Percentiles rank a stretch among this genome's conserved stretches.
Evolutionary conservation across 2,329 filamentous ascomycete species (phyloP).

Genomic region (Pyrenophora seminiperda): DNA sequence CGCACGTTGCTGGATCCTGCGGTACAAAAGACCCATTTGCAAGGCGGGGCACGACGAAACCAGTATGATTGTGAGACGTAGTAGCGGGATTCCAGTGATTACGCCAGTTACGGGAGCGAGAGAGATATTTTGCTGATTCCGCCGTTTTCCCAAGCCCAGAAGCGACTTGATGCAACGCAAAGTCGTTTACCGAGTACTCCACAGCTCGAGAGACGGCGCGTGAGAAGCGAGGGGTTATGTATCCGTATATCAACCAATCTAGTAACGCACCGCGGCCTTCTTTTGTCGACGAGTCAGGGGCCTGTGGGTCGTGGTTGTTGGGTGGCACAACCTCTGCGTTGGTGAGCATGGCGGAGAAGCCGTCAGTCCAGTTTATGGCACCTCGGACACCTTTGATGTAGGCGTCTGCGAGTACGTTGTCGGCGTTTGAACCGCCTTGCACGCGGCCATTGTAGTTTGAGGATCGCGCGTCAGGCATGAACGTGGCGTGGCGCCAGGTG

Average conservation of each 20-base stretch:
- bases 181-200: slow-evolving; percentile 73
- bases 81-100: slow-evolving; percentile 71
- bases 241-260: slow-evolving; percentile 69
- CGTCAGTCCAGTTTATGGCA: slow-evolving; percentile 63
- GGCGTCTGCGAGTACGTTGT: slow-evolving; percentile 74
- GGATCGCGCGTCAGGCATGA: slow-evolving; percentile 68
- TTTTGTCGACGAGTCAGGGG: slow-evolving; percentile 65
- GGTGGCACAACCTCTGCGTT: slow-evolving; percentile 68
- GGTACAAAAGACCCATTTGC: slow-evolving; percentile 56
- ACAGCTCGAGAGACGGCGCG: slow-evolving; percentile 68
- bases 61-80: slow-evolving; percentile 63
- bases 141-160: slow-evolving; percentile 57
- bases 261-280: slow-evolving; percentile 71
- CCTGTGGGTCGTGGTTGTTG: slow-evolving; percentile 62
- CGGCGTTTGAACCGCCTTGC: slow-evolving; percentile 72
- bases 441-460: slow-evolving; percentile 72
- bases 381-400: slow-evolving; percentile 71
- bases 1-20: slow-evolving; percentile 60
- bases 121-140: slow-evolving; percentile 64
- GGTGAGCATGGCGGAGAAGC: slow-evolving; percentile 63
- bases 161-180: slow-evolving; percentile 69
- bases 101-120: slow-evolving; percentile 69
- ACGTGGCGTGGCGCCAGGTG: slow-evolving; percentile 68
- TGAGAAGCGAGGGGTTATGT: slow-evolving; percentile 66
- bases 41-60: slow-evolving; percentile 69